These are phyloP conservation scores for Asclepias syriaca DNA, from an alignment of 257 asterid genomes.

Conservation along the genomic window DNA sequence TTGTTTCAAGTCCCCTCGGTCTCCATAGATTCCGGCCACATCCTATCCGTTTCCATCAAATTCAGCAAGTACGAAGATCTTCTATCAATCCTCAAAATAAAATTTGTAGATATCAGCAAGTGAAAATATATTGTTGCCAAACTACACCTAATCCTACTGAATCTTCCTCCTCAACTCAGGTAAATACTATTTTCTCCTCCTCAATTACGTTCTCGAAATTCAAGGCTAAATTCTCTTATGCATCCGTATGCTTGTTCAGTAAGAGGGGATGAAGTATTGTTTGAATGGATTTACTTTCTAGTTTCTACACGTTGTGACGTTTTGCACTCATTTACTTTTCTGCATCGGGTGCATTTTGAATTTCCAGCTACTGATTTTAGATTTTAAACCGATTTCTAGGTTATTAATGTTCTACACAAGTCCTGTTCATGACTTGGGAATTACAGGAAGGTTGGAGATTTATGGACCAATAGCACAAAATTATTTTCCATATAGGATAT, in stretches of 20 bases:
- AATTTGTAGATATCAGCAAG: slow-evolving; percentile 23
- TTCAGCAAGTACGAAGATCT: slow-evolving; percentile 25
- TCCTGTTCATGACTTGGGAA: neutral
- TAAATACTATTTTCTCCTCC: slow-evolving; percentile 1
- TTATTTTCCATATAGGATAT: neutral
- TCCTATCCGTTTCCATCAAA: slow-evolving; percentile 23
- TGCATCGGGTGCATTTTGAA: neutral
- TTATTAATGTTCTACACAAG: neutral
- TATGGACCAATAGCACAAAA: neutral
- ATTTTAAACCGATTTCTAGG: neutral
- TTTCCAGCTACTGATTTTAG: neutral
- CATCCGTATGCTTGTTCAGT: neutral
- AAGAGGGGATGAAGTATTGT: neutral
- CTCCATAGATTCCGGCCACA: slow-evolving; percentile 31
- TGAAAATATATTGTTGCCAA: slow-evolving; percentile 46
- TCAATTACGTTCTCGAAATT: neutral
- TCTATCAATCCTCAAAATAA: slow-evolving; percentile 24
- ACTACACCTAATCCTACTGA: slow-evolving; percentile 19
- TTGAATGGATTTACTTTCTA: neutral
- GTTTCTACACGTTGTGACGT: neutral
- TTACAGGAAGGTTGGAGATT: neutral
- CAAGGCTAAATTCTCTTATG: neutral
- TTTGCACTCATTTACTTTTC: neutral
- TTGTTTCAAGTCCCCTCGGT: slow-evolving; percentile 50
- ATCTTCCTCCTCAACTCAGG: slow-evolving; percentile 17